Base-by-base conservation (phyloP, 2,329 filamentous ascomycete species). In the Madurella fahalii region DNA sequence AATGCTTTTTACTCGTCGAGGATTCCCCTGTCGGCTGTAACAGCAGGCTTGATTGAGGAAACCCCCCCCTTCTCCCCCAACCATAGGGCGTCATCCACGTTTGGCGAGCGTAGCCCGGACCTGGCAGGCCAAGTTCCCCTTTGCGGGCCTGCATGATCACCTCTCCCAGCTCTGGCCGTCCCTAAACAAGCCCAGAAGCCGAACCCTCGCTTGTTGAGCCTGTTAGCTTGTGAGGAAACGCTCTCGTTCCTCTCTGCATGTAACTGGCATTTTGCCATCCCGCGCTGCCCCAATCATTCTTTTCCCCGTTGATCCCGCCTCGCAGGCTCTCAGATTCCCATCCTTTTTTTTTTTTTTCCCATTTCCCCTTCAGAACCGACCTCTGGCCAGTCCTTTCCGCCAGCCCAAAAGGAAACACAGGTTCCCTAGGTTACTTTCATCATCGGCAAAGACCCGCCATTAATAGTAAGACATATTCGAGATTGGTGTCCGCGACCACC, bases 101-200 rank as follows among this genome's bases (percentile, higher is more conserved):
- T 58, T 54, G 58, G 55, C 56, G 32, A 58, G 56, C 30, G 53
- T 45, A 56, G 54, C 41, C 53, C 48, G 48, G 50, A 53, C 58
- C 45, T 54, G 57, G 58, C 57, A 54, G 53, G 52, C 49, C 54
- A 46, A 50, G 39, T 31, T 40, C 53, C 44, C 43, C 42, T 47
- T 51, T 51, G 52, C 52, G 54, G 58, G 56, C 53, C 59, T 63
- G 63, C 61, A 63, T 64, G 63, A 64, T 64, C 61, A 56, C 39
- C 63, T 58, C 50, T 52, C 53, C 58, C 60, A 56, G 54, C 50
- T 53, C 47, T 52, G 50, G 54, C 48, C 50, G 50, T 58, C 57
- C 40, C 56, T 50, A 60, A 62, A 60, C 62, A 53, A 59, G 52
- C 55, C 56, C 58, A 44, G 18, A 55, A 47, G 41, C 47, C 43